A percentile compares a stretch with the other conserved stretches of the same genome.
Conservation (phyloP, 1,139 yeast genomes). For the Saccharomyces hybrid region DNA sequence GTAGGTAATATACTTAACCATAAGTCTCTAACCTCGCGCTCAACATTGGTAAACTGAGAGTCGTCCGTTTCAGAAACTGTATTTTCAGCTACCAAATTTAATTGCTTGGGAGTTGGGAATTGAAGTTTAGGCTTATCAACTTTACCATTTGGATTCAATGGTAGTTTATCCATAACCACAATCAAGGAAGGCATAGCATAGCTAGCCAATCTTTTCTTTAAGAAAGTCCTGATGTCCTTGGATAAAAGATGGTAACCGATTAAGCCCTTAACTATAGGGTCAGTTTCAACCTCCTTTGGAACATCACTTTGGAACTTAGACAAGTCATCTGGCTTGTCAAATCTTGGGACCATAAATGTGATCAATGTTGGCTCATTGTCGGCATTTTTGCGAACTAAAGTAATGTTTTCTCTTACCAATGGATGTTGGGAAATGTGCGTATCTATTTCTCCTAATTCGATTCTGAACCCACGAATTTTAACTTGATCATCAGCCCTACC, state of each 20-base stretch:
- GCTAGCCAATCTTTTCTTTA: slow-evolving; percentile 82
- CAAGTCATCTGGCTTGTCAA: slow-evolving; percentile 42
- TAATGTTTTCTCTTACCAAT: slow-evolving; percentile 81
- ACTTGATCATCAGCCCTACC: slow-evolving; percentile 99
- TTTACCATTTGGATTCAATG: slow-evolving; percentile 96
- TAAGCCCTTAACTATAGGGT: slow-evolving; percentile 72
- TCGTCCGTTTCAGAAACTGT: slow-evolving; percentile 38
- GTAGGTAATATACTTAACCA: slow-evolving; percentile 86
- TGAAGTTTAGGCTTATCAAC: slow-evolving; percentile 96
- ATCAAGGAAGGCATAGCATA: slow-evolving; percentile 91
- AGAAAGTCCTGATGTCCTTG: slow-evolving; percentile 69
- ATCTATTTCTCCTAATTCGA: slow-evolving; percentile 96
- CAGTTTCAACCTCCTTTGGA: slow-evolving; percentile 36
- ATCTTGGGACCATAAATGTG: slow-evolving; percentile 86
- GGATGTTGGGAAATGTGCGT: slow-evolving; percentile 93
- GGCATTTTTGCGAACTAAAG: slow-evolving; percentile 86
- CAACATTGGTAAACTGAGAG: slow-evolving; percentile 52
- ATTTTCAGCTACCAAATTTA: slow-evolving; percentile 38
- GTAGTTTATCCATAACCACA: slow-evolving; percentile 78
- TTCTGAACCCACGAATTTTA: slow-evolving; percentile 95
- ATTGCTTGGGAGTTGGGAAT: slow-evolving; percentile 84
- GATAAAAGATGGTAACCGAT: slow-evolving; percentile 69
- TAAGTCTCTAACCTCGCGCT: slow-evolving; percentile 61
- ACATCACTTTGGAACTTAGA: slow-evolving; percentile 31
- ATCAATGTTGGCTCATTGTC: slow-evolving; percentile 88